These are phyloP conservation scores for Colletotrichum tropicicola DNA, from an alignment of 2,329 filamentous ascomycete genomes.

Conservation along the genomic window DNA sequence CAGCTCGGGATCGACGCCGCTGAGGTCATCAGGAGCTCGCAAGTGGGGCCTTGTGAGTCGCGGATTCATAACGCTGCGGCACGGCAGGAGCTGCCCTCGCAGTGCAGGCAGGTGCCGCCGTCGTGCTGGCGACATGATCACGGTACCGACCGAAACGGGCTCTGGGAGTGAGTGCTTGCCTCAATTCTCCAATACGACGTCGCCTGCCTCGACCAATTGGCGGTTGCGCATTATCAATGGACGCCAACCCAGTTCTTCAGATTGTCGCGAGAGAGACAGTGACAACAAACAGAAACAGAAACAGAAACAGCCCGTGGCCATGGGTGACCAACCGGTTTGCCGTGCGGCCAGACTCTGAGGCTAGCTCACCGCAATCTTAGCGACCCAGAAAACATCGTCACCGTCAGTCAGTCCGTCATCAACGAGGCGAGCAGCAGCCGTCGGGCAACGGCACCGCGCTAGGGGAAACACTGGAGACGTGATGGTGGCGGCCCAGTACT, in stretches of 20 bases:
- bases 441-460: not conserved
- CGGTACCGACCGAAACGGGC: not conserved
- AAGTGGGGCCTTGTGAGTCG: conserved; percentile 15
- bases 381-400: not conserved
- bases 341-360: no score
- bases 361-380: conserved; percentile 18
- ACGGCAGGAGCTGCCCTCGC: not conserved
- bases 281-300: no score
- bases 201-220: not conserved
- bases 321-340: no score
- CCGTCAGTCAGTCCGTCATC: not conserved
- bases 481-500: no score
- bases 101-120: not conserved
- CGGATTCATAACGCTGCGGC: conserved; percentile 6
- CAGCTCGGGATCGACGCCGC: conserved; percentile 21
- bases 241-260: no score
- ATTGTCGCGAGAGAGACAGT: no score
- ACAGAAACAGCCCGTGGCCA: no score
- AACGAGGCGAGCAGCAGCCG: not conserved
- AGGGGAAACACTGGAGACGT: not conserved
- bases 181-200: not conserved
- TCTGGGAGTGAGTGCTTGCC: not conserved
- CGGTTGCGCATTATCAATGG: conserved; percentile 1
- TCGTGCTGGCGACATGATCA: no score
- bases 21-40: conserved; percentile 20